These are phyloP conservation scores for Globisporangium nunn DNA, from an alignment of 352 stramenopile species.

Conservation along the genomic window DNA sequence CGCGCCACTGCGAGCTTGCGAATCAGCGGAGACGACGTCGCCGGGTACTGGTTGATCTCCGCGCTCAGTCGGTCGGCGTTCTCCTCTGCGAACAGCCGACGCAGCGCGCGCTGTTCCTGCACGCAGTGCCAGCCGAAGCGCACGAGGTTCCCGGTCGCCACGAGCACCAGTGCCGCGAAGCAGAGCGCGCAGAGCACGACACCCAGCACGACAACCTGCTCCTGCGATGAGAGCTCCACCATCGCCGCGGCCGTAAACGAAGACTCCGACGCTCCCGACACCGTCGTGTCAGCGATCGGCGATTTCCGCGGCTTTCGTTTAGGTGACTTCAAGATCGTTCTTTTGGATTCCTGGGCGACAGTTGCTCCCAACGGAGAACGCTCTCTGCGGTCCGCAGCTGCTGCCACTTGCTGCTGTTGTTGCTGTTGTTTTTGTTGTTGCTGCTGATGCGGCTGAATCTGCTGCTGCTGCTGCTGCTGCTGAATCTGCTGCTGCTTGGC, in stretches of 20 bases:
- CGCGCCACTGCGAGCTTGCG: slow-evolving; percentile 38
- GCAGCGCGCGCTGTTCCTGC: slow-evolving; percentile 34
- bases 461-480: background rate
- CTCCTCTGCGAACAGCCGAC: slow-evolving; percentile 27
- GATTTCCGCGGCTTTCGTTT: background rate
- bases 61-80: slow-evolving; percentile 20
- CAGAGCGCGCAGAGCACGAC: slow-evolving; percentile 37
- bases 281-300: background rate
- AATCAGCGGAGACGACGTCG: slow-evolving; percentile 32
- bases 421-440: background rate
- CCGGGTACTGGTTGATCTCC: slow-evolving; percentile 24
- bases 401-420: too few relatives aligned
- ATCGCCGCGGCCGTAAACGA: slow-evolving; percentile 19
- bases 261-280: background rate
- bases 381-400: background rate
- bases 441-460: background rate
- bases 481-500: background rate
- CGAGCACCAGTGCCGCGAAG: slow-evolving; percentile 29
- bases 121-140: slow-evolving; percentile 35
- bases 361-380: too few relatives aligned
- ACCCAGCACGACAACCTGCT: slow-evolving; percentile 51
- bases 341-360: background rate
- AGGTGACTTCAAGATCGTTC: background rate
- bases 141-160: slow-evolving; percentile 29
- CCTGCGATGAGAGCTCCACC: slow-evolving; percentile 44